phyloP scores from a whole-genome alignment of 805 yeast species.

The Cyberlindnera mrakii region DNA sequence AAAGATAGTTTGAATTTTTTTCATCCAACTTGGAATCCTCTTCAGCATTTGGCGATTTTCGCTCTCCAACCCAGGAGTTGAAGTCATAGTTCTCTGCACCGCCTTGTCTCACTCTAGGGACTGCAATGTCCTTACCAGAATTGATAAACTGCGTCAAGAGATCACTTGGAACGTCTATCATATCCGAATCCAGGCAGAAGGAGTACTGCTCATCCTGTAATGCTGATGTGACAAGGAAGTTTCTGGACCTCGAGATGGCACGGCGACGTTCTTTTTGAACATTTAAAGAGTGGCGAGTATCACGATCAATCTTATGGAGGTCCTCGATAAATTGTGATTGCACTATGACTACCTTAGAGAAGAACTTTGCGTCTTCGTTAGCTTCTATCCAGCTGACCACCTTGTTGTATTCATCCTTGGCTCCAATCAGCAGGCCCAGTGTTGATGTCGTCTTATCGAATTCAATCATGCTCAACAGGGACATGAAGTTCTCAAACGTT shows the following conservation, averaged over 20 bases:
- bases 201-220: constrained; percentile 24
- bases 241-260: constrained; percentile 24
- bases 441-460: constrained; percentile 19
- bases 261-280: constrained; percentile 25
- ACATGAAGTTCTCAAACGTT: constrained; percentile 28
- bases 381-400: constrained; percentile 6
- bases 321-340: constrained; percentile 19
- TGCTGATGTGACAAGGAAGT: constrained; percentile 22
- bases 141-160: constrained; percentile 21
- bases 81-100: constrained; percentile 27
- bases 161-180: constrained; percentile 22
- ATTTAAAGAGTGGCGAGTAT: constrained; percentile 9
- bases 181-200: constrained; percentile 28
- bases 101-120: constrained; percentile 20
- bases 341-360: constrained; percentile 13
- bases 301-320: constrained; percentile 10
- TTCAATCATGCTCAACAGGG: constrained; percentile 25
- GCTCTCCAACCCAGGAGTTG: constrained; percentile 30
- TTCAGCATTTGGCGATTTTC: constrained; percentile 20
- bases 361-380: constrained; percentile 4
- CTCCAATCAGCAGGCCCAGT: constrained; percentile 16
- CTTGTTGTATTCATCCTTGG: constrained; percentile 8
- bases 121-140: constrained; percentile 26
- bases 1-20: constrained; percentile 11
- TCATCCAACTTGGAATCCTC: constrained; percentile 12